Percentiles rank a stretch among this genome's conserved stretches.
These are phyloP conservation scores for Pyrenophora tritici-repentis DNA, from an alignment of 2,329 filamentous ascomycete genomes.

Conservation along the genomic window DNA sequence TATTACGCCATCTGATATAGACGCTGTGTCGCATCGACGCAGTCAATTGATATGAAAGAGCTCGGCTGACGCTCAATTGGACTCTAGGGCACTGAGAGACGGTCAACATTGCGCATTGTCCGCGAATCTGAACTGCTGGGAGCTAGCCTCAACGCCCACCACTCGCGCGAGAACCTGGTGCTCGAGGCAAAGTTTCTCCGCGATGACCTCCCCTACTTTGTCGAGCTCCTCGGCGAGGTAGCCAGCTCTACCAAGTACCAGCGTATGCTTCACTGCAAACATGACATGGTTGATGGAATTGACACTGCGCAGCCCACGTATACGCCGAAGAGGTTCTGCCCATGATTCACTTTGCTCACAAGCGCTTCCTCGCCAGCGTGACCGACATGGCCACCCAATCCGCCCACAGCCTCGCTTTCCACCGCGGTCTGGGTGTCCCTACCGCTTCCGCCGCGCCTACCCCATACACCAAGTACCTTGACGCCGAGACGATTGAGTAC, in stretches of 20 bases:
- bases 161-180: conserved; percentile 91
- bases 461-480: conserved; percentile 79
- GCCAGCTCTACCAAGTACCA: conserved; percentile 85
- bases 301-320: conserved; percentile 70
- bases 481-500: conserved; percentile 72
- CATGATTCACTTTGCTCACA: conserved; percentile 77
- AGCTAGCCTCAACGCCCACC: conserved; percentile 82
- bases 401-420: conserved; percentile 86
- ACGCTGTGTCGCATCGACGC: not conserved
- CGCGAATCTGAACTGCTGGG: conserved; percentile 95
- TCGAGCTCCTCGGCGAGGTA: conserved; percentile 92
- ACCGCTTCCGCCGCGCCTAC: conserved; percentile 73
- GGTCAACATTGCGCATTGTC: conserved; percentile 88
- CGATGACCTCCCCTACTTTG: conserved; percentile 95
- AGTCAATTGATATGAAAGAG: not conserved
- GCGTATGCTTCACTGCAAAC: conserved; percentile 49
- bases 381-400: conserved; percentile 79
- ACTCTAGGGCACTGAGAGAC: conserved; percentile 78
- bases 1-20: conserved; percentile 46
- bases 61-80: conserved; percentile 37
- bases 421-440: conserved; percentile 84
- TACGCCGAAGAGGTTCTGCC: conserved; percentile 85
- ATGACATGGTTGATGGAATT: conserved; percentile 7
- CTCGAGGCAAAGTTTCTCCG: conserved; percentile 93
- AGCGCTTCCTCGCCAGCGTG: conserved; percentile 66